Conservation (phyloP, 176 grass and related monocot species). For the Zoysia pacifica region DNA sequence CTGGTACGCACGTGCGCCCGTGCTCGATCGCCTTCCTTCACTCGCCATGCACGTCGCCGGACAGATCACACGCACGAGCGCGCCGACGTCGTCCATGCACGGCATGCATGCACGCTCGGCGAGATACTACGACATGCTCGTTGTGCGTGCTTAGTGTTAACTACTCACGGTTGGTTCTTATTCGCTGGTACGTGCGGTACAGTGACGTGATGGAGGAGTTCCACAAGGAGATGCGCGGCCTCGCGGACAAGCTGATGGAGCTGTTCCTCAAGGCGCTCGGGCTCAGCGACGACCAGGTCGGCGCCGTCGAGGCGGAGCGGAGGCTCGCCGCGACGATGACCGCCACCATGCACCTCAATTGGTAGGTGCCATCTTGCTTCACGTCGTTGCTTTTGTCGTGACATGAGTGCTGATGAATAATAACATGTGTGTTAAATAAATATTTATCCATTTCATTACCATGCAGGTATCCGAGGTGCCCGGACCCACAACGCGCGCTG, state of each 20-base stretch:
- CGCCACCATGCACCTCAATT: constrained; percentile 64
- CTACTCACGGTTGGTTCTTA: background rate
- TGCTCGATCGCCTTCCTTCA: background rate
- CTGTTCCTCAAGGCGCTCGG: constrained; percentile 69
- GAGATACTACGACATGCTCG: no score
- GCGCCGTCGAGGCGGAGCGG: constrained; percentile 37
- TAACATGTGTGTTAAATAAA: background rate
- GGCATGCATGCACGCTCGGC: constrained; percentile 33
- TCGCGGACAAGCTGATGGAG: constrained; percentile 57
- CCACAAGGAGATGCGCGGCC: constrained; percentile 65
- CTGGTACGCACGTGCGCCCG: constrained; percentile 52
- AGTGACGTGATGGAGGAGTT: constrained; percentile 94
- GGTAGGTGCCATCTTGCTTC: constrained; percentile 17
- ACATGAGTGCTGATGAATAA: background rate
- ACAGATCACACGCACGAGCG: background rate
- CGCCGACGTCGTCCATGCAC: background rate
- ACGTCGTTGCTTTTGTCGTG: background rate
- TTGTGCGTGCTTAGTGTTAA: background rate
- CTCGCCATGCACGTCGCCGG: constrained; percentile 1
- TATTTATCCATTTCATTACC: background rate
- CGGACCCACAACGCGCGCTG: constrained; percentile 80
- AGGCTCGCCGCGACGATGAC: constrained; percentile 46
- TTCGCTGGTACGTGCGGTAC: background rate
- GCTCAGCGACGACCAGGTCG: constrained; percentile 59
- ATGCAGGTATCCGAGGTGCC: constrained; percentile 80